Conservation (phyloP, 768 basidiomycete genomes). For the Naganishia vaughanmartiniae region DNA sequence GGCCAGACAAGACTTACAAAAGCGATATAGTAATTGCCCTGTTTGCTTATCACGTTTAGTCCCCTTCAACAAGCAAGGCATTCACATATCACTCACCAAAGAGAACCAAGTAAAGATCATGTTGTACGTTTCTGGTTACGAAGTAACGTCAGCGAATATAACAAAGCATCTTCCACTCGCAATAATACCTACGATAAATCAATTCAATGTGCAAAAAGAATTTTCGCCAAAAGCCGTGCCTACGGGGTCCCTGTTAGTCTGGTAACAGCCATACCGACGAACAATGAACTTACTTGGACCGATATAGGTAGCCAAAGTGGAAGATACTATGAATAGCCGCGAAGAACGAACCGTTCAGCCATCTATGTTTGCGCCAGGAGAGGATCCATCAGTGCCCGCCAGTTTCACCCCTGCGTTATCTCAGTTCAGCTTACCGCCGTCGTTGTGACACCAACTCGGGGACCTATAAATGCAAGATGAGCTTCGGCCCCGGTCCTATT, state of each 20-base stretch:
- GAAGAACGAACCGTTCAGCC: constrained; percentile 98
- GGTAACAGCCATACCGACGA: not conserved
- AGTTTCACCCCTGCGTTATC: not conserved
- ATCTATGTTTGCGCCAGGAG: constrained; percentile 51
- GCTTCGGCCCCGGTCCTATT: constrained; percentile 27
- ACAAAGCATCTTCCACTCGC: not conserved
- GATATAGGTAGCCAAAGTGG: constrained; percentile 93
- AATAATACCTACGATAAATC: constrained; percentile 61
- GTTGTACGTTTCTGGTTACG: constrained; percentile 65
- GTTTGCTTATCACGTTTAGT: not conserved
- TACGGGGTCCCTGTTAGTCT: constrained; percentile 32
- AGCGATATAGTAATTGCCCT: constrained; percentile 89
- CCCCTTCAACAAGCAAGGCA: not conserved
- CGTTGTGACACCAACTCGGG: constrained; percentile 93
- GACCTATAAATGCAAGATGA: constrained; percentile 55
- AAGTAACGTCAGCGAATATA: not conserved
- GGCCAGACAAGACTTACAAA: constrained; percentile 57
- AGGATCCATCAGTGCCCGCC: constrained; percentile 51
- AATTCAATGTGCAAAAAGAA: constrained; percentile 94
- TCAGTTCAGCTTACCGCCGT: constrained; percentile 53
- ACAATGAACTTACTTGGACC: constrained; percentile 60
- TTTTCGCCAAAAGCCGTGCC: constrained; percentile 74
- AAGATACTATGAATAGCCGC: constrained; percentile 87
- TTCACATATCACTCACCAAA: constrained; percentile 49
- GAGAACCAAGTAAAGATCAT: constrained; percentile 90